Base-by-base conservation (phyloP, 768 basidiomycete genomes). In the Russula sp. region DNA sequence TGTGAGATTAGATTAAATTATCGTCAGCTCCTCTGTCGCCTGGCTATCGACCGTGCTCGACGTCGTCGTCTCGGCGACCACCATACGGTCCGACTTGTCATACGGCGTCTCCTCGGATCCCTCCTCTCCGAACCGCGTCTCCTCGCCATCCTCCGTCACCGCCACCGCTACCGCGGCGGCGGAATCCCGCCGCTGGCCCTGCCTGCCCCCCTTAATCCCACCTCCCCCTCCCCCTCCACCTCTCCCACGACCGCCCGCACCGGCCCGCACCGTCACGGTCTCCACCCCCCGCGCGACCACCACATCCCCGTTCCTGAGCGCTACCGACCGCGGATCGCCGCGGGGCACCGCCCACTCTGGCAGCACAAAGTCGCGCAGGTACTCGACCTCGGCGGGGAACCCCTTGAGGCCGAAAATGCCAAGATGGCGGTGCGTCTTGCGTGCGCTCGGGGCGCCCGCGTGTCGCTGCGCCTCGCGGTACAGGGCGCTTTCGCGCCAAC, bases 331-430 rank as follows among this genome's bases (percentile, higher is more conserved):
- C 56, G 35, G 34, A 22, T 64, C 63, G 3, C 4, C 32, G 31
- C 31, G 22, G n/a, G 60, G 52, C 56, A 66, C 45, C 67, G 69
- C 62, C 84, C 84, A 87, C 20, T 72, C 64, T 0, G 88, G 87
- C 42, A 86, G 72, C 66, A 80, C 77, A 68, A 81, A 89, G 48
- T 87, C 85, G 64, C 73, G 76, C 35, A 74, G 63, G 57, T 80
- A 77, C 63, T 79, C 78, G 42, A 84, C 63, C 40, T 77, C 79
- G 1, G 70, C 62, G 68, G 6, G 82, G 82, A n/a, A 87, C 75
- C 65, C 82, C 79, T 37, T 57, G 4, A 77, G 75, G 0, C 88
- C 87, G 69, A 88, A 89, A 9, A 86, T 83, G 16, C 76, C 78
- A 47, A 80, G 73, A 65, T 82, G 78, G 61, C 86, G 77, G 65